A percentile compares a stretch with the other conserved stretches of the same genome.
Conservation (phyloP, 2,329 filamentous ascomycete species). For the Aurifilum marmelostoma region DNA sequence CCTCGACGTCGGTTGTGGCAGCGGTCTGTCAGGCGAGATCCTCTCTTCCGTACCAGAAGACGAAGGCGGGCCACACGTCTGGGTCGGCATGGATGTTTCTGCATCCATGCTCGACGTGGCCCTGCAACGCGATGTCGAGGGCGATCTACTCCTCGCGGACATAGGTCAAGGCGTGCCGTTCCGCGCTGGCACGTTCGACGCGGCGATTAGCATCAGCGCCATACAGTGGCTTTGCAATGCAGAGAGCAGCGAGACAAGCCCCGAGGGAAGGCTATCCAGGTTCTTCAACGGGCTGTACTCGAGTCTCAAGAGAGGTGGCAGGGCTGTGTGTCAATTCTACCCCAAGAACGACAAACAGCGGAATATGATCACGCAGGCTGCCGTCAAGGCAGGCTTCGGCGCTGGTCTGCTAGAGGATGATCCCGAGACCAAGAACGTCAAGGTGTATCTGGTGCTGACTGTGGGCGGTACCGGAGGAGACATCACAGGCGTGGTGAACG, state of each 20-base stretch:
- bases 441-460: slow-evolving; percentile 93
- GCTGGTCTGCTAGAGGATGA: slow-evolving; percentile 95
- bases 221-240: slow-evolving; percentile 99
- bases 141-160: slow-evolving; percentile 91
- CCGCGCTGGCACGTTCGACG: slow-evolving; percentile 88
- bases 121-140: slow-evolving; percentile 87
- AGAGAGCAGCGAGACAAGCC: slow-evolving; percentile 82
- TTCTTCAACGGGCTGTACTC: slow-evolving; percentile 96
- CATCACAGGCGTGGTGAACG: slow-evolving; percentile 87
- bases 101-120: slow-evolving; percentile 97
- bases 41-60: slow-evolving; percentile 71
- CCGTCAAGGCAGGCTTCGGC: slow-evolving; percentile 91
- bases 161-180: slow-evolving; percentile 97
- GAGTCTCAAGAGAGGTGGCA: slow-evolving; percentile 77
- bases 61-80: slow-evolving; percentile 84
- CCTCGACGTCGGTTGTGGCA: slow-evolving; percentile 96
- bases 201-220: slow-evolving; percentile 90
- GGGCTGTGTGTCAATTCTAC: slow-evolving; percentile 97
- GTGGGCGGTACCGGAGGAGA: slow-evolving; percentile 77
- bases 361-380: slow-evolving; percentile 88
- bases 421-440: slow-evolving; percentile 92
- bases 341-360: slow-evolving; percentile 93
- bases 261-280: slow-evolving; percentile 74
- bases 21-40: slow-evolving; percentile 91
- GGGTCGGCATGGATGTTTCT: slow-evolving; percentile 97